Conservation (phyloP, 2,329 filamentous ascomycete genomes). For the Raffaelea albimanens region DNA sequence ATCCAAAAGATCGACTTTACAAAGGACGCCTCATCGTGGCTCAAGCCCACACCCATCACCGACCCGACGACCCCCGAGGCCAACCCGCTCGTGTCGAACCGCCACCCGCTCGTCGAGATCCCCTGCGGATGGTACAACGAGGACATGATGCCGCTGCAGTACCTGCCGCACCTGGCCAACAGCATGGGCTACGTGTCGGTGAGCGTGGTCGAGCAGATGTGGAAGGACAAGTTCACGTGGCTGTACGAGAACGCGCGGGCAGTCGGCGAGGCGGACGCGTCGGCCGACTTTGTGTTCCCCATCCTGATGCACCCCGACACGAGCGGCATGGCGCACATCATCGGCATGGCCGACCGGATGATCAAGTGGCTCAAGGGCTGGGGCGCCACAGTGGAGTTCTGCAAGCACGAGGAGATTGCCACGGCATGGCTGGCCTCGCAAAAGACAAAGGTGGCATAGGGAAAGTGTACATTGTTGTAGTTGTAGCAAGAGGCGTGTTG, state of each 20-base stretch:
- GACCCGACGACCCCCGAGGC: constrained; percentile 44
- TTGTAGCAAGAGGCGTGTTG: no score
- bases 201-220: constrained; percentile 49
- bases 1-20: constrained; percentile 47
- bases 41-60: constrained; percentile 49
- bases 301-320: constrained; percentile 67
- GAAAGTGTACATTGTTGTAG: neutral
- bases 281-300: constrained; percentile 55
- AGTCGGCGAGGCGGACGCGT: constrained; percentile 16
- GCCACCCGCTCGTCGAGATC: constrained; percentile 45
- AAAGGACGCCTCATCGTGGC: constrained; percentile 53
- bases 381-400: constrained; percentile 34
- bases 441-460: constrained; percentile 2
- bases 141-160: constrained; percentile 57
- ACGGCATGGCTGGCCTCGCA: constrained; percentile 22
- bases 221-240: constrained; percentile 53
- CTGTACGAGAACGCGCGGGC: constrained; percentile 29
- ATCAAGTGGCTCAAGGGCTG: constrained; percentile 38
- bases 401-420: constrained; percentile 32
- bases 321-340: constrained; percentile 50
- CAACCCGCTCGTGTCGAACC: constrained; percentile 26
- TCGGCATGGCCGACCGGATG: constrained; percentile 37
- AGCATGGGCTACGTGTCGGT: constrained; percentile 50
- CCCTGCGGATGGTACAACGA: constrained; percentile 56
- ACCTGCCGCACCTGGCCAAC: constrained; percentile 56